Conservation (phyloP, 495 filamentous ascomycete genomes). For the Penicillium maclennaniae region DNA sequence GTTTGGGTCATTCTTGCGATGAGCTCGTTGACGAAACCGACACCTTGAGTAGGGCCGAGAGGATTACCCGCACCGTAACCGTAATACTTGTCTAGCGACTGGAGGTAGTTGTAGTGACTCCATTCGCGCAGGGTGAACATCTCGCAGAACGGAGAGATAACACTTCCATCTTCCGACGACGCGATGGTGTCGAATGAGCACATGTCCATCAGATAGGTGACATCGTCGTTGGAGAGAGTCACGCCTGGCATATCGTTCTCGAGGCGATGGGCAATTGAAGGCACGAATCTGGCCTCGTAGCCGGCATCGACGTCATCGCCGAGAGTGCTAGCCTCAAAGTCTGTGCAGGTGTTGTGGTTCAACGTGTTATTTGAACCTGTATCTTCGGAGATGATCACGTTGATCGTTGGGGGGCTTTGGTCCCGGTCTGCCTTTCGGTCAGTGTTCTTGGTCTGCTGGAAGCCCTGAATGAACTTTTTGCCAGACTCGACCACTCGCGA, state of each 20-base stretch:
- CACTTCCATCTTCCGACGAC: constrained; percentile 26
- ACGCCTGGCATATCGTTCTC: constrained; percentile 58
- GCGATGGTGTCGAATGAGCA: constrained; percentile 79
- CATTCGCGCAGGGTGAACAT: constrained; percentile 70
- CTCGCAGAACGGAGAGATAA: constrained; percentile 61
- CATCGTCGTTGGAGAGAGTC: constrained; percentile 53
- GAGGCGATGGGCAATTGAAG: constrained; percentile 58
- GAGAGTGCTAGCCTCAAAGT: constrained; percentile 50
- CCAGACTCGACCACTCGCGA: constrained; percentile 72
- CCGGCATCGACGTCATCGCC: constrained; percentile 45
- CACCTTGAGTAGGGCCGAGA: constrained; percentile 74
- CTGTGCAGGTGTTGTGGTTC: constrained; percentile 62
- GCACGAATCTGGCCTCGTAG: constrained; percentile 56
- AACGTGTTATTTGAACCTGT: constrained; percentile 71
- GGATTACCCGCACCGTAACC: constrained; percentile 70
- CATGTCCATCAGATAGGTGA: constrained; percentile 74
- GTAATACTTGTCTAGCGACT: constrained; percentile 76
- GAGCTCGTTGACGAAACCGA: constrained; percentile 81
- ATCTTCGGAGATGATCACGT: constrained; percentile 62
- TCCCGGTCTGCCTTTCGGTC: constrained; percentile 34
- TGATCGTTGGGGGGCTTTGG: constrained; percentile 48
- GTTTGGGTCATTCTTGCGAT: constrained; percentile 68
- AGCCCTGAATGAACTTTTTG: constrained; percentile 67
- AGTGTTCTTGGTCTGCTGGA: constrained; percentile 51
- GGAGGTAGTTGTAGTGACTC: constrained; percentile 70